A percentile compares a stretch with the other conserved stretches of the same genome.
phyloP scores from a whole-genome alignment of 345 rosid genomes.

The Populus davidiana region DNA sequence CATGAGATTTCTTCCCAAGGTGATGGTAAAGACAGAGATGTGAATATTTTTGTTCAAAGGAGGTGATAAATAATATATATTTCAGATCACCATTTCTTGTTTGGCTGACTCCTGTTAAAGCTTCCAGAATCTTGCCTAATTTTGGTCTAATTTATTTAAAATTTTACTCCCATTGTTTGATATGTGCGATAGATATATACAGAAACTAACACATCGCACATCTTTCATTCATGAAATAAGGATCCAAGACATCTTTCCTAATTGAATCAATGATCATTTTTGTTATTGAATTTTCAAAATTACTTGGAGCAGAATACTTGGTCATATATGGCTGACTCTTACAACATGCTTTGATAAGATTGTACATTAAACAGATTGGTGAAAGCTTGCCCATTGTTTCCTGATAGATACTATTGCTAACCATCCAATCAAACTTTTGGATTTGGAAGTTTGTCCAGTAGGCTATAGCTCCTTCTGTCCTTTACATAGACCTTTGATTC shows the following conservation, averaged over 20 bases:
- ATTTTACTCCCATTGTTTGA: background rate
- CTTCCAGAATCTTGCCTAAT: conserved; percentile 15
- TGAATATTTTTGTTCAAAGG: conserved; percentile 67
- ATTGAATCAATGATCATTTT: background rate
- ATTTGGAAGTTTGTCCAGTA: background rate
- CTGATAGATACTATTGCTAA: background rate
- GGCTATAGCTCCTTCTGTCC: background rate
- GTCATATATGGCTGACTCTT: background rate
- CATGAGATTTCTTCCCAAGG: conserved; percentile 76
- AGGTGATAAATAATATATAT: conserved; percentile 46
- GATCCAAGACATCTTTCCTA: background rate
- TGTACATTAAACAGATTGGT: background rate
- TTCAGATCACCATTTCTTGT: background rate
- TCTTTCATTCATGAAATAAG: background rate
- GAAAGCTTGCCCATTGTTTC: background rate
- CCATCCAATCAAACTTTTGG: conserved; percentile 2
- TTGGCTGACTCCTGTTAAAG: conserved; percentile 11
- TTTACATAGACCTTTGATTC: background rate
- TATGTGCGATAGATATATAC: background rate
- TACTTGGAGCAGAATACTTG: background rate
- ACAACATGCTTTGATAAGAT: background rate
- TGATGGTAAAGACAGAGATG: conserved; percentile 67
- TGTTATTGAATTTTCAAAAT: background rate
- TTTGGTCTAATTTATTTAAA: background rate
- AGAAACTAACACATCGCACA: background rate